Percentiles rank a stretch among this genome's conserved stretches.
These are phyloP conservation scores for Tylopilus sp. DNA, from an alignment of 768 basidiomycete genomes.

Conservation along the genomic window DNA sequence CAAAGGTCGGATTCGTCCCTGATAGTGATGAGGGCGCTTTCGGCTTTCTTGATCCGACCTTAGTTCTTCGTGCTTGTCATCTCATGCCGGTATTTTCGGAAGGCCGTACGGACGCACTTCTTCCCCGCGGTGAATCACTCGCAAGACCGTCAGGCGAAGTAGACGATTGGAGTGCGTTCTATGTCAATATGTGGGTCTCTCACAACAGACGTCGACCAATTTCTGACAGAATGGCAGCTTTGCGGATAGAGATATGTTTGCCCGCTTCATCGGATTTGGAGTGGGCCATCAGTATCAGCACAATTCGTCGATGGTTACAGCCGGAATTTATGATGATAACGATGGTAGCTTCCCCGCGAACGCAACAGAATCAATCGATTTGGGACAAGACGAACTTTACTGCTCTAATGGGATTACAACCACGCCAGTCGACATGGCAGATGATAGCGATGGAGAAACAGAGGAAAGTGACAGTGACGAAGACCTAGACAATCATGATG, in stretches of 20 bases:
- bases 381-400: no score
- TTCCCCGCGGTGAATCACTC: constrained; percentile 1
- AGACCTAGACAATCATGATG: no score
- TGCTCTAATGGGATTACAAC: no score
- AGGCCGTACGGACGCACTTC: constrained; percentile 12
- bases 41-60: neutral
- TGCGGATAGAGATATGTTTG: neutral
- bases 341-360: no score
- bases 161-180: constrained; percentile 13
- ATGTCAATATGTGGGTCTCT: constrained; percentile 13
- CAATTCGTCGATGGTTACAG: no score
- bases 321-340: no score
- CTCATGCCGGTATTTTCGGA: constrained; percentile 25
- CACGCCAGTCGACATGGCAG: no score
- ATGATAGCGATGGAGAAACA: no score
- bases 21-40: constrained; percentile 9
- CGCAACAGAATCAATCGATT: no score
- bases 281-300: neutral
- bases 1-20: constrained; percentile 22
- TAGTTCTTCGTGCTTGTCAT: constrained; percentile 21
- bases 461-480: no score
- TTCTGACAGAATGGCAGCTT: neutral
- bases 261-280: neutral
- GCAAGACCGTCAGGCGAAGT: neutral
- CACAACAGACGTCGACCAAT: neutral